Conservation (phyloP, 2,329 filamentous ascomycete genomes). For the Colletotrichum australisinense region DNA sequence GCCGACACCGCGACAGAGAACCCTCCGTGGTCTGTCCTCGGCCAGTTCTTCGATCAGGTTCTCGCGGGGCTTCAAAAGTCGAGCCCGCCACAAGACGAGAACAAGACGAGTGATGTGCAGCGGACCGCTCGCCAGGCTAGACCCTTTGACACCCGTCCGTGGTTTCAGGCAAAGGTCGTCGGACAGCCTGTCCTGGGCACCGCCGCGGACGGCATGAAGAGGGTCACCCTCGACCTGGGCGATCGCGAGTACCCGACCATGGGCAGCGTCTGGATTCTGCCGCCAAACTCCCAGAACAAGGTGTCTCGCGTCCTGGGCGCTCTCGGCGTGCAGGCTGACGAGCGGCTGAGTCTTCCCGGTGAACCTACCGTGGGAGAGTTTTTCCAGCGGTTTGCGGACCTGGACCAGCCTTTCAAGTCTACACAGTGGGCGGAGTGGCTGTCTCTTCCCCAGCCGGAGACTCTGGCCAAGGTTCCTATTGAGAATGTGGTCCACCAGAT, state of each 20-base stretch:
- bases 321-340: slow-evolving; percentile 1
- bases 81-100: neutral
- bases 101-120: neutral
- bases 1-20: slow-evolving; percentile 28
- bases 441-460: slow-evolving; percentile 6
- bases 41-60: slow-evolving; percentile 27
- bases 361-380: slow-evolving; percentile 19
- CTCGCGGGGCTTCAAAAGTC: slow-evolving; percentile 26
- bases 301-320: slow-evolving; percentile 27
- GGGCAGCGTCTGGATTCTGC: slow-evolving; percentile 31
- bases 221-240: slow-evolving; percentile 23
- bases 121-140: slow-evolving; percentile 8
- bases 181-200: slow-evolving; percentile 13
- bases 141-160: slow-evolving; percentile 31
- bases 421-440: neutral
- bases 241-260: slow-evolving; percentile 32
- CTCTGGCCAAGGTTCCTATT: slow-evolving; percentile 17
- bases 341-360: slow-evolving; percentile 5
- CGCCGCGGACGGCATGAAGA: slow-evolving; percentile 24
- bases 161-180: slow-evolving; percentile 27
- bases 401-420: slow-evolving; percentile 28
- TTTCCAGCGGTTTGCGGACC: slow-evolving; percentile 17
- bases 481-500: slow-evolving; percentile 23
- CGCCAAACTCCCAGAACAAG: slow-evolving; percentile 28
- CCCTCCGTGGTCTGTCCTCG: slow-evolving; percentile 30